phyloP scores from a whole-genome alignment of 2,329 filamentous ascomycete species.

The Furcasterigmium furcatum region DNA sequence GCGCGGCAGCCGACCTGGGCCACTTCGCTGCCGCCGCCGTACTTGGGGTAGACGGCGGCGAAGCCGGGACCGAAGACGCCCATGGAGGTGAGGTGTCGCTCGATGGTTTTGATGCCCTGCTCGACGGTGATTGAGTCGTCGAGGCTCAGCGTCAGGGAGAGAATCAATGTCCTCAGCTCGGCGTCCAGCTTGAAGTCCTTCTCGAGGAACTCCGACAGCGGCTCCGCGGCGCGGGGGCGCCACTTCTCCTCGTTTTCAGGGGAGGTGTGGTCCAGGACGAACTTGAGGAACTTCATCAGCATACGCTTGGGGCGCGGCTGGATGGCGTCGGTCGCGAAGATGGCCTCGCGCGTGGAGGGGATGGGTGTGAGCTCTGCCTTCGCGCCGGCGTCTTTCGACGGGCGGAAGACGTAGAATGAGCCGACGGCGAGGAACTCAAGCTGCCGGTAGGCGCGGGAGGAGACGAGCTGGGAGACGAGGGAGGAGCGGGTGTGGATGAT shows the following conservation, averaged over 20 bases:
- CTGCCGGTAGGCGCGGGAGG: slow-evolving; percentile 82
- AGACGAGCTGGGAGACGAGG: slow-evolving; percentile 78
- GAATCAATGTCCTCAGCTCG: slow-evolving; percentile 60
- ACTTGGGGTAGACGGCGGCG: slow-evolving; percentile 86
- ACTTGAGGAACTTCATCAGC: slow-evolving; percentile 92
- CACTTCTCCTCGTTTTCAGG: slow-evolving; percentile 52
- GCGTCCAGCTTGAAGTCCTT: slow-evolving; percentile 64
- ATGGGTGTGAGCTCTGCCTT: slow-evolving; percentile 59
- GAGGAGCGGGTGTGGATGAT: slow-evolving; percentile 81
- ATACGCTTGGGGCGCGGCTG: slow-evolving; percentile 78
- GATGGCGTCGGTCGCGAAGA: slow-evolving; percentile 76
- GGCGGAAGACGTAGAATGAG: slow-evolving; percentile 78
- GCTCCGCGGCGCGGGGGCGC: slow-evolving; percentile 50
- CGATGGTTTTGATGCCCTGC: slow-evolving; percentile 69
- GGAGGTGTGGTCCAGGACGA: slow-evolving; percentile 71
- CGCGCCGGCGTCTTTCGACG: slow-evolving; percentile 15
- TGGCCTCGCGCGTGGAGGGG: slow-evolving; percentile 86
- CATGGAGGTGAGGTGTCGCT: slow-evolving; percentile 80
- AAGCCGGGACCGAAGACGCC: slow-evolving; percentile 87
- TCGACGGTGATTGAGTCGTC: slow-evolving; percentile 57
- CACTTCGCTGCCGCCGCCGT: slow-evolving; percentile 85
- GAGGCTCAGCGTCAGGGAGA: slow-evolving; percentile 72
- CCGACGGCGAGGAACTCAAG: slow-evolving; percentile 92
- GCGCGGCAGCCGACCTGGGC: slow-evolving; percentile 89
- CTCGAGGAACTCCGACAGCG: slow-evolving; percentile 57